Evolutionary conservation across 345 rosid genomes (phyloP).

Genomic region (Toxicodendron radicans): DNA sequence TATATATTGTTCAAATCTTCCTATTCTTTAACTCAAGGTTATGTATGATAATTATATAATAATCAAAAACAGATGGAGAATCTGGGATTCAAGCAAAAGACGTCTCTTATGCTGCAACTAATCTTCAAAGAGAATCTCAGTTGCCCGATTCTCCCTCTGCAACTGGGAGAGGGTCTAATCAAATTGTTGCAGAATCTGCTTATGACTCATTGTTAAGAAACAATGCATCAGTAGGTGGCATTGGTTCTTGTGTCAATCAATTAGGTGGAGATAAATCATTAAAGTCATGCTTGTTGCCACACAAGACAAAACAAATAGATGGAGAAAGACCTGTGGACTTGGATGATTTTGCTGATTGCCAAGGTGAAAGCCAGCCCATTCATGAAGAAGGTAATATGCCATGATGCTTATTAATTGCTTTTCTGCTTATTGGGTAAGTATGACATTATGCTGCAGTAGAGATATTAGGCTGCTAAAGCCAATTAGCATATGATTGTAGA

Average conservation of each 20-base stretch:
- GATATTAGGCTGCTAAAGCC: conserved; percentile 3
- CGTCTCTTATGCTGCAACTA: conserved; percentile 31
- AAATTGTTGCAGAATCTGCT: conserved; percentile 27
- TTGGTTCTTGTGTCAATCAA: conserved; percentile 16
- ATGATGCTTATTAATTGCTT: not conserved
- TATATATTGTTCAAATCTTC: not conserved
- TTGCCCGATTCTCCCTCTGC: conserved; percentile 29
- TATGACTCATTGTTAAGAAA: conserved; percentile 12
- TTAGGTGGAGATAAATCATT: conserved; percentile 13
- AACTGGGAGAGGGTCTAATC: conserved; percentile 40
- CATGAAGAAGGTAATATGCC: conserved; percentile 38
- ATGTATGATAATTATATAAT: not conserved
- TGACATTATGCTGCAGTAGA: conserved; percentile 2
- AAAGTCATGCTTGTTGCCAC: conserved; percentile 13
- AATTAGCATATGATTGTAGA: not conserved
- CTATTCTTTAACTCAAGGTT: not conserved
- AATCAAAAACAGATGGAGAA: conserved; percentile 43
- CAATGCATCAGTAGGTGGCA: conserved; percentile 7
- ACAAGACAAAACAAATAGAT: conserved; percentile 18
- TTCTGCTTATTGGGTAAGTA: conserved; percentile 2
- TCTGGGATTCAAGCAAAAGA: conserved; percentile 55
- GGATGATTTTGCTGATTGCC: conserved; percentile 32
- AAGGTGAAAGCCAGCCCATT: conserved; percentile 41
- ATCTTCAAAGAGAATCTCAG: conserved; percentile 27
- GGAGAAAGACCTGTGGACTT: conserved; percentile 21